These are phyloP conservation scores for Ceratobasidium sp. DNA, from an alignment of 1,284 basidiomycete genomes.

Conservation along the genomic window DNA sequence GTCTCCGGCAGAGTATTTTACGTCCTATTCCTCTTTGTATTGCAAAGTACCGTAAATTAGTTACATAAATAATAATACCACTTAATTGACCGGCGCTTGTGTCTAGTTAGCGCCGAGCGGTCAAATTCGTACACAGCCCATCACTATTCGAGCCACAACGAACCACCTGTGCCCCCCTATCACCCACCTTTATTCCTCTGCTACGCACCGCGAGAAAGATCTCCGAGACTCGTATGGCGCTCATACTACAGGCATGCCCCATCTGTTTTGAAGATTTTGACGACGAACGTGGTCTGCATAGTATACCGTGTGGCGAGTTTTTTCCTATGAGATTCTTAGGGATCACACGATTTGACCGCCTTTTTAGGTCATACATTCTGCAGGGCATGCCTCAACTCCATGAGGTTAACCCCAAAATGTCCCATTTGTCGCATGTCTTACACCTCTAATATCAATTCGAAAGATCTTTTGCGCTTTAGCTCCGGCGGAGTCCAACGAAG, in stretches of 20 bases:
- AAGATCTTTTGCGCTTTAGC: conserved; percentile 14
- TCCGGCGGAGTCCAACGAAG: no score
- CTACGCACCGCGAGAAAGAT: no score
- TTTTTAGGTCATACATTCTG: conserved; percentile 30
- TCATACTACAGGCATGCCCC: conserved; percentile 25
- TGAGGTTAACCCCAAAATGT: conserved; percentile 14
- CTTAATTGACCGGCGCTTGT: no score
- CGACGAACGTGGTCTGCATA: conserved; percentile 11
- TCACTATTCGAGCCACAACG: no score
- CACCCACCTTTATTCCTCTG: no score
- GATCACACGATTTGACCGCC: not conserved
- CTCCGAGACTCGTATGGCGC: not conserved
- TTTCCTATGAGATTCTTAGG: not conserved
- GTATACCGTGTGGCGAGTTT: conserved; percentile 21
- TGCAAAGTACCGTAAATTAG: no score
- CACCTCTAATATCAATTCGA: not conserved
- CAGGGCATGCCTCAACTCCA: conserved; percentile 20
- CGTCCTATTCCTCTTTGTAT: no score
- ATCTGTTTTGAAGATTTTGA: conserved; percentile 32
- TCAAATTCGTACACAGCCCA: no score
- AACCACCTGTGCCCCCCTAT: no score
- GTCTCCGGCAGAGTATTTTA: no score
- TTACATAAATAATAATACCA: no score
- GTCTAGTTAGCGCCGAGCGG: no score
- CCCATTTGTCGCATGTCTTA: conserved; percentile 25